A percentile compares a stretch with the other conserved stretches of the same genome.
phyloP scores from a whole-genome alignment of 116 monocot species.

The Trichopus zeylanicus region DNA sequence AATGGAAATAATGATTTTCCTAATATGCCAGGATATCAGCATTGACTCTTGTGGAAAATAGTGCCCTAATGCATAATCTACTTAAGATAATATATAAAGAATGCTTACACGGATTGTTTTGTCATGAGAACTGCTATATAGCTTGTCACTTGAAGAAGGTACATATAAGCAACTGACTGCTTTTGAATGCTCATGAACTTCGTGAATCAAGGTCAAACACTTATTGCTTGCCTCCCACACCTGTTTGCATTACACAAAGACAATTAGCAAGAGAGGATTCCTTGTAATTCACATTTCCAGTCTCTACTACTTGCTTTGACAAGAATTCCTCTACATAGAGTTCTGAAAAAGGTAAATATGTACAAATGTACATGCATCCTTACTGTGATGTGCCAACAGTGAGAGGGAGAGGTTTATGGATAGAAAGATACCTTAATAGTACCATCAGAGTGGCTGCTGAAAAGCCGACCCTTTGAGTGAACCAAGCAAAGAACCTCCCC shows the following conservation, averaged over 20 bases:
- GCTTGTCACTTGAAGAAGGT: constrained; percentile 22
- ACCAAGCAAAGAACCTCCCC: constrained; percentile 32
- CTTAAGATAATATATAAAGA: too few species aligned
- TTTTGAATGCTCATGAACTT: constrained; percentile 34
- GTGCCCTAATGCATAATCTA: too few species aligned
- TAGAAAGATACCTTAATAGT: constrained; percentile 35
- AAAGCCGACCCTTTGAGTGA: constrained; percentile 31
- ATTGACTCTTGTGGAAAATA: too few species aligned
- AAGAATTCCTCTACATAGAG: too few species aligned
- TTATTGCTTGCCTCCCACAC: constrained; percentile 42
- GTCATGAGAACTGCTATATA: constrained; percentile 44
- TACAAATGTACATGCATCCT: too few species aligned
- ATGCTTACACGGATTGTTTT: constrained; percentile 40
- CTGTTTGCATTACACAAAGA: constrained; percentile 4
- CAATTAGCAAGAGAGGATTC: too few species aligned
- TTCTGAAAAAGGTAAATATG: too few species aligned
- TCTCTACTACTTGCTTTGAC: too few species aligned
- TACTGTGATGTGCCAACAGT: neutral
- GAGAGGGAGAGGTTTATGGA: neutral
- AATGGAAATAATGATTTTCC: too few species aligned
- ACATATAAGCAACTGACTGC: constrained; percentile 36
- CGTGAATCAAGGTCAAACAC: constrained; percentile 28
- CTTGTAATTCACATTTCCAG: too few species aligned
- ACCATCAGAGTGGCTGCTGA: constrained; percentile 51
- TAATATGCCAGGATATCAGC: too few species aligned